Evolutionary conservation across 1,284 basidiomycete species (phyloP), one percentile per base, ranked within the genome.

Genomic region (Cutaneotrichosporon sp.): DNA sequence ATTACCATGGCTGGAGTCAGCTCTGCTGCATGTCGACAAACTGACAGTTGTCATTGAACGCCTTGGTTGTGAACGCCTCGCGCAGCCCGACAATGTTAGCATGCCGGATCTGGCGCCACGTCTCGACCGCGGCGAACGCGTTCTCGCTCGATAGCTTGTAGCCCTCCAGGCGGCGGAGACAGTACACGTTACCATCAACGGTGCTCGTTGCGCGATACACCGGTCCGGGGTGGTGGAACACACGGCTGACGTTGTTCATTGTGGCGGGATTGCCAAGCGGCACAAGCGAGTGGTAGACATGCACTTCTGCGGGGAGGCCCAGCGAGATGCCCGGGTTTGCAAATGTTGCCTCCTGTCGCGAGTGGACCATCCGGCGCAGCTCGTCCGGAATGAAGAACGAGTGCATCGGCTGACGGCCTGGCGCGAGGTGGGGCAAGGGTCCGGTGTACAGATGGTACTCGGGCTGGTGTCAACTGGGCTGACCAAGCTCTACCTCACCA

Each of bases 41-140:
- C 88, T 65, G 73, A 95, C 93, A 97, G 71, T 88, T 89, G 76
- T 98, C 97, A 65, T 89, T 88, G 80, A 99, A 99, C 0, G 91
- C 88, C 50, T 90, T 86, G 0, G 95, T 97, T 0, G 97, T 98
- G 81, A 99, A 99, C 0, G 96, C 97, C 79, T 99, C 97, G 55
- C 87, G 86, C 9, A 98, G 84, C 21, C 87, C 83, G 31, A 97
- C 87, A 68, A 99, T 90, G 72, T 87, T 89, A 0, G 97, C 94
- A 82, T 99, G 95, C 21, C 85, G 85, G 65, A 98, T 84, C 59
- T 86, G 85, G 2, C 89, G 87, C 97, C 97, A 99, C 21, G 88
- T 83, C 72, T 98, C 95, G 34, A 98, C 89, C 5, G 87, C 81
- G 8, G 83, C 82, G 73, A 98, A 96, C 1, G 95, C 94, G 10